A percentile compares a stretch with the other conserved stretches of the same genome.
These are phyloP conservation scores for Microdochium paspali DNA, from an alignment of 2,329 filamentous ascomycete genomes.

Conservation along the genomic window DNA sequence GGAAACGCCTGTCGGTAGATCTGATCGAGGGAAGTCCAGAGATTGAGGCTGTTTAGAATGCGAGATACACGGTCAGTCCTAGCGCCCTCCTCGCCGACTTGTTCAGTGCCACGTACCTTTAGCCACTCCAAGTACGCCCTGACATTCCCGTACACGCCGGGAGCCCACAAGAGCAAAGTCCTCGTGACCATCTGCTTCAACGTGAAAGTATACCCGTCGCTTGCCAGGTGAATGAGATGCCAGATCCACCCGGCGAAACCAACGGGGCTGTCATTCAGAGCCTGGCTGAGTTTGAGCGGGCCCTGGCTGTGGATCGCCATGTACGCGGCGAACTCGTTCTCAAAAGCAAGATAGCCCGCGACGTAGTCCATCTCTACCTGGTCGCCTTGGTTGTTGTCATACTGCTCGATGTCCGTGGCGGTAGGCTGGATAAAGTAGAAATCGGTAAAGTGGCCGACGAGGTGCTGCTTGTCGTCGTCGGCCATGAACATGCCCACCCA, in stretches of 20 bases:
- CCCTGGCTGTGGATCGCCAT: neutral
- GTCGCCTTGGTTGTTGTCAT: neutral
- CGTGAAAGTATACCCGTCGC: neutral
- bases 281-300: slow-evolving; percentile 1
- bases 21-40: neutral
- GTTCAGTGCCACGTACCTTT: neutral
- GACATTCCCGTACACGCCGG: slow-evolving; percentile 2
- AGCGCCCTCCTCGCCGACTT: neutral
- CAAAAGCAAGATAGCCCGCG: neutral
- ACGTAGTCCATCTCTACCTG: slow-evolving; percentile 1
- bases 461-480: slow-evolving; percentile 1
- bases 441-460: slow-evolving; percentile 4
- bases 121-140: neutral
- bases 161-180: slow-evolving; percentile 1
- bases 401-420: slow-evolving; percentile 1
- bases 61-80: no score
- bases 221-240: neutral
- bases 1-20: neutral
- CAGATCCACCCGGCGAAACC: slow-evolving; percentile 4
- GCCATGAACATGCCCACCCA: slow-evolving; percentile 5
- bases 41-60: neutral
- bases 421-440: slow-evolving; percentile 1
- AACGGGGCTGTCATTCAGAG: slow-evolving; percentile 2
- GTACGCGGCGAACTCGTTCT: neutral
- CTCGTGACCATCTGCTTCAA: slow-evolving; percentile 1